Evolutionary conservation across 2,329 filamentous ascomycete species (phyloP).

Genomic region (Fusarium oxysporum): DNA sequence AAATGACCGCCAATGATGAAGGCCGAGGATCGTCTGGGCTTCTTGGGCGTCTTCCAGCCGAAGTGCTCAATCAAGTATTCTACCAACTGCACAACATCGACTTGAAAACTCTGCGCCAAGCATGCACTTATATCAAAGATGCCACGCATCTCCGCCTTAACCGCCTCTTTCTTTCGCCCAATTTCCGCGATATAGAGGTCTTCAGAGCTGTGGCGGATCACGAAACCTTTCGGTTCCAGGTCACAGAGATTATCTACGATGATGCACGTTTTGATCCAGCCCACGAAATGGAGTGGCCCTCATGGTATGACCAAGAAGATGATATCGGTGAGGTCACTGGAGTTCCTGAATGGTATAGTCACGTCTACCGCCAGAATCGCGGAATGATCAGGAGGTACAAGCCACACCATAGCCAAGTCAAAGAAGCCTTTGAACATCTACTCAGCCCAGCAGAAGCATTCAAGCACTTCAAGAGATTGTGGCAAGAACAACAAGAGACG

Average conservation of each 20-base stretch:
- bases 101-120: background rate
- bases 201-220: background rate
- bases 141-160: background rate
- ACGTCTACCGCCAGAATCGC: background rate
- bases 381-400: fast-evolving
- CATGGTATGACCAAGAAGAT: background rate
- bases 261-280: slow-evolving; percentile 13
- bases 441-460: slow-evolving; percentile 33
- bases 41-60: background rate
- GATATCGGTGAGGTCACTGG: background rate
- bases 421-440: background rate
- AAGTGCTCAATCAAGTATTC: no score
- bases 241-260: slow-evolving; percentile 37
- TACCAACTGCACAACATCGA: background rate
- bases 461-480: slow-evolving; percentile 49
- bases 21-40: background rate
- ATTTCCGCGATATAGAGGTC: background rate
- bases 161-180: background rate
- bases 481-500: slow-evolving; percentile 50
- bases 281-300: background rate
- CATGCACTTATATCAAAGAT: background rate
- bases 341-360: background rate
- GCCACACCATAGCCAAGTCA: background rate
- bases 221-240: slow-evolving; percentile 6
- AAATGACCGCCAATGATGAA: background rate